Base-by-base conservation (phyloP, 2,329 filamentous ascomycete species). In the Cercospora beticola region DNA sequence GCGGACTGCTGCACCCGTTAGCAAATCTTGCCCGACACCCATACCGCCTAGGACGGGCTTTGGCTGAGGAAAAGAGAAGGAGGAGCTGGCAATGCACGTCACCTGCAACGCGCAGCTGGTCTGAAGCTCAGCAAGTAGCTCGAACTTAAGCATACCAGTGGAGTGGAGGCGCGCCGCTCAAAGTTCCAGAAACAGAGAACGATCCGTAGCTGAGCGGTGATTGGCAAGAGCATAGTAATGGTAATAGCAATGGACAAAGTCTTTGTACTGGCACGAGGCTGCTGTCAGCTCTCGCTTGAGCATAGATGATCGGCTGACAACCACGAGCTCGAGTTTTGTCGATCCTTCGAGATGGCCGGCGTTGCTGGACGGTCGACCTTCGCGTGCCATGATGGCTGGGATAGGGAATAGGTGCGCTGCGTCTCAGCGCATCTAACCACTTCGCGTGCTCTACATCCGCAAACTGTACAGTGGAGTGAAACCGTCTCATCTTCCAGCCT, bases 401-500 rank as follows among this genome's bases (percentile, higher is more conserved):
- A 23, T 16, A 33, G 12, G 26, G 54, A 58, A 28, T 30, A 26
- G 26, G 54, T 58, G 54, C 30, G 54, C 30, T 58, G 54, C 54
- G n/a, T 58, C n/a, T 28, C 54, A 18, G 54, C 54, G 23, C 26
- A 33, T 31, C 54, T 58, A 33, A 26, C 26, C 54, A 58, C 54
- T 16, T 23, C 21, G 54, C 54, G 54, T 58, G 16, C 54, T 58
- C 54, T 58, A 58, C 30, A 28, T 58, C 54, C 14, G 54, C 54
- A 30, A 31, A 57, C 23, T 64, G 62, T 56, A 58, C 23, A 52
- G 23, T 52, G 61, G 64, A 23, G 5, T 43, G 31, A n/a, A 23
- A 26, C 18, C 14, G 30, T 59, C 33, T 66, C 60, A 70, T 56
- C 68, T 58, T 26, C 92, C 86, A 66, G 96, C 89, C 83, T 90